Conservation (phyloP, 2,329 filamentous ascomycete species). For the Cladophialophora carrionii region DNA sequence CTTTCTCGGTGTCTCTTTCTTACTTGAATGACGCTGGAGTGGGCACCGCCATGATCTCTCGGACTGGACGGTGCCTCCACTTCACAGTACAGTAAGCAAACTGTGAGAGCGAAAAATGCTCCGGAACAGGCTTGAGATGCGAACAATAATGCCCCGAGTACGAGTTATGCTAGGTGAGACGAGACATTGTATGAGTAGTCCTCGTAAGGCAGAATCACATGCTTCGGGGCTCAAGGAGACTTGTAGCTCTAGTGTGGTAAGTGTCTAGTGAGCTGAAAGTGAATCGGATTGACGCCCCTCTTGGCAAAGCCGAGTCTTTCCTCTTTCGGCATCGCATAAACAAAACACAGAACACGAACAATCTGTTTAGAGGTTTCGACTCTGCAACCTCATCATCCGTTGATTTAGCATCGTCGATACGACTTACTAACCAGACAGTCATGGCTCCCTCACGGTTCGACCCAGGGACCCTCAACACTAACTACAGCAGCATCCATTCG, state of each 20-base stretch:
- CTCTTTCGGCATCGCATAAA: conserved; percentile 18
- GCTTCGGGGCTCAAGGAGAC: not conserved
- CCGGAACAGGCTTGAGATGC: not conserved
- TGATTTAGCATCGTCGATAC: conserved; percentile 21
- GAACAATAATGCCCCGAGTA: not conserved
- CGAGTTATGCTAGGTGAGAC: not conserved
- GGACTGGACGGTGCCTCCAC: not conserved
- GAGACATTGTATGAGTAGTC: too few relatives aligned
- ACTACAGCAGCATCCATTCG: conserved; percentile 39
- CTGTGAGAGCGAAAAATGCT: not conserved
- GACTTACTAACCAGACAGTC: conserved; percentile 6
- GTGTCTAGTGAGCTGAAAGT: not conserved
- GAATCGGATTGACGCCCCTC: conserved; percentile 10
- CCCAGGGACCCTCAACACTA: conserved; percentile 36
- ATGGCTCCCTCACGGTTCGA: conserved; percentile 36
- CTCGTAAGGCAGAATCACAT: not conserved
- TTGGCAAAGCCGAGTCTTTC: conserved; percentile 5
- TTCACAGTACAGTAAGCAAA: not conserved
- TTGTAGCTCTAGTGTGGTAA: too few relatives aligned
- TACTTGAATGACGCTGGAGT: not conserved
- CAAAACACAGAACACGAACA: conserved; percentile 10
- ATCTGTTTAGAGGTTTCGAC: not conserved
- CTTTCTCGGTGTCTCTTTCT: not conserved
- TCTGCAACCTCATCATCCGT: conserved; percentile 19
- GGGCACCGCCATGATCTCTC: not conserved